Percentiles rank a stretch among this genome's conserved stretches.
These are phyloP conservation scores for Vanderwaltozyma polyspora DNA, from an alignment of 805 yeast species.

Conservation along the genomic window DNA sequence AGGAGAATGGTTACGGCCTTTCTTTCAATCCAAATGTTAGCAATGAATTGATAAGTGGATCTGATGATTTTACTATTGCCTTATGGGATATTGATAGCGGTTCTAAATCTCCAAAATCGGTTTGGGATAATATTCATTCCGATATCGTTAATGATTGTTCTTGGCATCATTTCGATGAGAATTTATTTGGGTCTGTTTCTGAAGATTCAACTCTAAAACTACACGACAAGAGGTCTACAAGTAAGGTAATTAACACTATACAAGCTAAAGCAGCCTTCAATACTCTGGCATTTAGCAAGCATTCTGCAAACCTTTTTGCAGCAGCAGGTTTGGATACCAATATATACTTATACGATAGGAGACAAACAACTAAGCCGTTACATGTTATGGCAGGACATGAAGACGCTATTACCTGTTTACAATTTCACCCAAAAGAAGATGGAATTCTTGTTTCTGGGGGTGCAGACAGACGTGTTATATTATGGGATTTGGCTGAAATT, in stretches of 20 bases:
- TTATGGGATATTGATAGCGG: slow-evolving; percentile 40
- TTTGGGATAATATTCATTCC: slow-evolving; percentile 30
- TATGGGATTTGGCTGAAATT: slow-evolving; percentile 71
- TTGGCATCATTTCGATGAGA: slow-evolving; percentile 48
- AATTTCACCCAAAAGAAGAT: slow-evolving; percentile 69
- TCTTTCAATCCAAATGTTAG: slow-evolving; percentile 45
- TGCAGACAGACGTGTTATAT: slow-evolving; percentile 61
- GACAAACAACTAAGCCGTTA: slow-evolving; percentile 38
- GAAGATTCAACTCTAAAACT: slow-evolving; percentile 51
- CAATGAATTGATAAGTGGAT: slow-evolving; percentile 45
- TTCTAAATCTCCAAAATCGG: slow-evolving; percentile 19
- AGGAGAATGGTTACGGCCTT: slow-evolving; percentile 63
- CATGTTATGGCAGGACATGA: slow-evolving; percentile 78
- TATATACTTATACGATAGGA: slow-evolving; percentile 52
- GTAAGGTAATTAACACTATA: slow-evolving; percentile 5
- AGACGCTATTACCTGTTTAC: slow-evolving; percentile 56
- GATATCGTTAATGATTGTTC: slow-evolving; percentile 67
- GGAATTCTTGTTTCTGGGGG: slow-evolving; percentile 71
- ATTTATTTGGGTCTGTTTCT: slow-evolving; percentile 58
- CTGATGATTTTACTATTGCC: slow-evolving; percentile 58
- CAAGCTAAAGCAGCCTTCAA: slow-evolving; percentile 37
- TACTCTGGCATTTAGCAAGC: slow-evolving; percentile 53
- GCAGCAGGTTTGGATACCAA: slow-evolving; percentile 62
- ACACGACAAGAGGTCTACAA: slow-evolving; percentile 37
- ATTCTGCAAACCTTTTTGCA: slow-evolving; percentile 49